These are phyloP conservation scores for Musa schizocarpa DNA, from an alignment of 176 grass and related monocot genomes.

Conservation along the genomic window DNA sequence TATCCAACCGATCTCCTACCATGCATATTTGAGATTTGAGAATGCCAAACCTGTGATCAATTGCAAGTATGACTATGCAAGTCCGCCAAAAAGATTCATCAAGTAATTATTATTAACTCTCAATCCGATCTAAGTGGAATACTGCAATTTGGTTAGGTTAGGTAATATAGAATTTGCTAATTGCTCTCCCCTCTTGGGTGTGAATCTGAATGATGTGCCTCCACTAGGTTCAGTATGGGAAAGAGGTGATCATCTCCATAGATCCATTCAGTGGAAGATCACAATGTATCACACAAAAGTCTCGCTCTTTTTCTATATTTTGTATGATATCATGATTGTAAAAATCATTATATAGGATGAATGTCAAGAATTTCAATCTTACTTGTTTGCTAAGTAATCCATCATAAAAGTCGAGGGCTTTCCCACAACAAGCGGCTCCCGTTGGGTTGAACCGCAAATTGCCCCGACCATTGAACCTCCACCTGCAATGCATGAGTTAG, in stretches of 20 bases:
- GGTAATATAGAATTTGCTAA: too few species aligned
- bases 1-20: slow-evolving; percentile 95
- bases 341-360: not conserved
- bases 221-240: too few species aligned
- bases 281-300: too few species aligned
- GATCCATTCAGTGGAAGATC: too few species aligned
- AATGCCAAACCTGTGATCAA: slow-evolving; percentile 61
- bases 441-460: slow-evolving; percentile 67
- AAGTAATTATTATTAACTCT: too few species aligned
- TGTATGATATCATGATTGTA: not conserved
- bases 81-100: not conserved
- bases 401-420: slow-evolving; percentile 99
- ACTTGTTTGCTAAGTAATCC: slow-evolving; percentile 95
- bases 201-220: too few species aligned
- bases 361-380: slow-evolving; percentile 20
- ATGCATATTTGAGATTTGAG: slow-evolving; percentile 97
- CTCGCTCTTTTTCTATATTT: too few species aligned
- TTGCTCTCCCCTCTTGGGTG: too few species aligned
- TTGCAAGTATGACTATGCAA: not conserved
- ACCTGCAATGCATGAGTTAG: slow-evolving; percentile 34
- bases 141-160: too few species aligned
- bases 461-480: slow-evolving; percentile 94
- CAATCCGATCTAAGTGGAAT: too few species aligned
- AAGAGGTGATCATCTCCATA: too few species aligned
- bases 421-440: slow-evolving; percentile 78